Percentiles rank a stretch among this genome's conserved stretches.
Conservation (phyloP, 148 eudicot species). For the Limonium bicolor region DNA sequence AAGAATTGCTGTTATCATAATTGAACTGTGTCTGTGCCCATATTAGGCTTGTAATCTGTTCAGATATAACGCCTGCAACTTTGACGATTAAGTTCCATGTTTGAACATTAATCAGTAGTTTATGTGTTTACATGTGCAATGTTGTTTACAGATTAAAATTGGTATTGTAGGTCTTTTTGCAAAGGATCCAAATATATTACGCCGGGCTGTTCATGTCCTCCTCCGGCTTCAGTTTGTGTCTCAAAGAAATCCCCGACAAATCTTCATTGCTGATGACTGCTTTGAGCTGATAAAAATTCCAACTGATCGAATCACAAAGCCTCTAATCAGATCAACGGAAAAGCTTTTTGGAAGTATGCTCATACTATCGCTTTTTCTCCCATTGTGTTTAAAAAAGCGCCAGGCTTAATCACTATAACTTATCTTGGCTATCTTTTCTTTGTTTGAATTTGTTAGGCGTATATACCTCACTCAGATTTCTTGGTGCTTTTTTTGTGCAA, state of each 20-base stretch:
- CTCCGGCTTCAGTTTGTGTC: constrained; percentile 62
- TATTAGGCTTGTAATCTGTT: too few relatives aligned
- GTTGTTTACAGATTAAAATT: not conserved
- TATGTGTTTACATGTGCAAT: too few relatives aligned
- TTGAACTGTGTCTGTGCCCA: too few relatives aligned
- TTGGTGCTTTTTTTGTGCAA: not conserved
- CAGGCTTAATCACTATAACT: not conserved
- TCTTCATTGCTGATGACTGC: constrained; percentile 81
- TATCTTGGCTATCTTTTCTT: not conserved
- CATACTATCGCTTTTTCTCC: not conserved
- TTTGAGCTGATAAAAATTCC: constrained; percentile 48
- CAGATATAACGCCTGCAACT: too few relatives aligned
- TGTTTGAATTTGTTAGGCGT: not conserved
- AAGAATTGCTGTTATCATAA: too few relatives aligned
- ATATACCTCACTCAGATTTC: too few relatives aligned
- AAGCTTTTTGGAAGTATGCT: constrained; percentile 79
- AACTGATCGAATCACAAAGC: constrained; percentile 33
- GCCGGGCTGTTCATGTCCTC: constrained; percentile 61
- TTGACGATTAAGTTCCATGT: too few relatives aligned
- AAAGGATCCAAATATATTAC: constrained; percentile 60
- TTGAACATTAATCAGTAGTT: too few relatives aligned
- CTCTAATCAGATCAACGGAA: constrained; percentile 51
- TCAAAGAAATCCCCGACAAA: constrained; percentile 62
- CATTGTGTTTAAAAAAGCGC: not conserved
- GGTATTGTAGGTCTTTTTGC: constrained; percentile 71